Conservation (phyloP, 768 basidiomycete species). For the Leucosporidium scottii region DNA sequence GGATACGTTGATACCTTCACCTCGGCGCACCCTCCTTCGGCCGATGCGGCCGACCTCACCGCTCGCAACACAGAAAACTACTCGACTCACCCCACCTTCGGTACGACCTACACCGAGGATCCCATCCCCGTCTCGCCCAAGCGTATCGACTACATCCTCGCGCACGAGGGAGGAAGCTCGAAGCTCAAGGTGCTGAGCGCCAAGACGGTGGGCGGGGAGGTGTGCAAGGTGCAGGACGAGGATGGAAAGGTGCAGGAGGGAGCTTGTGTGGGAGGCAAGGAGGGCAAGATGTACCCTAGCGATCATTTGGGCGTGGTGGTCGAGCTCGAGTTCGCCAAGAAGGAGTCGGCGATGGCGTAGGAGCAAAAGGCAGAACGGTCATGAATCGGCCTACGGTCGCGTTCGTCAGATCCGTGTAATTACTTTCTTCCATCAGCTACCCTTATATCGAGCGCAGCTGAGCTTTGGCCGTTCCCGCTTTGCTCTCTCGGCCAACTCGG, state of each 20-base stretch:
- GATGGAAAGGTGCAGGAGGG: background rate
- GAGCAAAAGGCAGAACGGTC: too few relatives aligned
- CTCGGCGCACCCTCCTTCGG: background rate
- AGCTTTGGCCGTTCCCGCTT: too few relatives aligned
- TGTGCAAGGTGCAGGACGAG: background rate
- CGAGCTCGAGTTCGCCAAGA: background rate
- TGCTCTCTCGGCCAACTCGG: too few relatives aligned
- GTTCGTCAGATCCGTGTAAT: too few relatives aligned
- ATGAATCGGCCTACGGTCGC: too few relatives aligned
- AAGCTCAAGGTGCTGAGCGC: background rate
- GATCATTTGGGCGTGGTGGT: constrained; percentile 2
- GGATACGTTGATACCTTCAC: background rate
- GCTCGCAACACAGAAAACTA: background rate
- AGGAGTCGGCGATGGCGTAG: too few relatives aligned
- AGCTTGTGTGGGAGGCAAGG: background rate
- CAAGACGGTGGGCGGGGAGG: background rate
- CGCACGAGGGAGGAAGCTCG: background rate
- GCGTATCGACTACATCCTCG: constrained; percentile 1
- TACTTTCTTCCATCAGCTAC: too few relatives aligned
- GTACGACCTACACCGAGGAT: background rate
- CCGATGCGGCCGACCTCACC: too few relatives aligned
- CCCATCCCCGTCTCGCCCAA: background rate
- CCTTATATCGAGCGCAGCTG: too few relatives aligned
- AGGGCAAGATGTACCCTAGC: background rate
- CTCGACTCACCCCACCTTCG: background rate